Base-by-base conservation (phyloP, 1,284 basidiomycete genomes). In the Apiotrichum veenhuisii region DNA sequence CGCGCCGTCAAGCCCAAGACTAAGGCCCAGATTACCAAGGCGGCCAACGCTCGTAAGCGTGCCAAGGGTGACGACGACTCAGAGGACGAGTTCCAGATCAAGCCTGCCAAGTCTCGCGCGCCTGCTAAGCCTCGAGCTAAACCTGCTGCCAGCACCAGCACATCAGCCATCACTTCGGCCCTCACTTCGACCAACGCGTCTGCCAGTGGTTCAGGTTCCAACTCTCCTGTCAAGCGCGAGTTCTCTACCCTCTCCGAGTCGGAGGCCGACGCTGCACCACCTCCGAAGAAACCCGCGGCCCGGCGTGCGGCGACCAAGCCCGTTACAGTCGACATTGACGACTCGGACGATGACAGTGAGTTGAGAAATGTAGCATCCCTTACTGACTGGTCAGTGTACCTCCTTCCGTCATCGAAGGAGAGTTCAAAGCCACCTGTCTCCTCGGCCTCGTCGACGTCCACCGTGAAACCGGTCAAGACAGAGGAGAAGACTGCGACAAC, bases 1-100 rank as follows among this genome's bases (percentile, higher is more conserved):
- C 87, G 77, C 83, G 82, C 65, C 75, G 81, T 82, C 68, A 93
- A 91, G 79, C 87, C 91, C 61, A 77, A 76, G 58, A 67, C 68
- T 34, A 76, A 75, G 55, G 80, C 85, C 0, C 86, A 86, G 15
- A 81, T 89, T 20, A 33, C 30, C 17, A 83, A 85, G 67, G 87
- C 87, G n/a, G 64, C 66, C 7, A 61, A 43, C 80, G 85, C 77
- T 18, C 79, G 80, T 61, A 80, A 79, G 62, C 78, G 79, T 42
- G 81, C 77, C 48, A 71, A 79, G 62, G 73, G 81, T 41, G 80
- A 77, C 55, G 82, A 81, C 30, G 86, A 85, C 51, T 87, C 87
- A 52, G 75, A 76, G 46, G 74, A 74, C 48, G 87, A 91, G 60
- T 91, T 89, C 74, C 84, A 83, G 69, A 80, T 79, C 56, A 89